Evolutionary conservation across 257 asterid genomes (phyloP).

Genomic region (Solanum etuberosum): DNA sequence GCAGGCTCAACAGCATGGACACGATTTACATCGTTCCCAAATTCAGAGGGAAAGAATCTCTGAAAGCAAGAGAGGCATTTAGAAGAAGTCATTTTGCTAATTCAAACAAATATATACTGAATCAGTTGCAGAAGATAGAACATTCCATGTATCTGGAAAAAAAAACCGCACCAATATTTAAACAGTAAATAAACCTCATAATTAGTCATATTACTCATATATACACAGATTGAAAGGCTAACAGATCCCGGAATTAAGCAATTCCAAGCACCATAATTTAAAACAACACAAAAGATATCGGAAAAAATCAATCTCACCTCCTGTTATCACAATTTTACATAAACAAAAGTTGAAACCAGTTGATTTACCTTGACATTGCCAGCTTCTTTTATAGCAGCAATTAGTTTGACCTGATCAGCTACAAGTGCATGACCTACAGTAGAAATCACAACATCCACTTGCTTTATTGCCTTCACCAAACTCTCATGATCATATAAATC

Average conservation of each 20-base stretch:
- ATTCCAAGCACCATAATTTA: not conserved
- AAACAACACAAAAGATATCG: not conserved
- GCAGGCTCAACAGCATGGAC: slow-evolving; percentile 50
- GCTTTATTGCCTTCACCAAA: slow-evolving; percentile 51
- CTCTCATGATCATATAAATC: slow-evolving; percentile 47
- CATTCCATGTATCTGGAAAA: not conserved
- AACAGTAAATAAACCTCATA: not conserved
- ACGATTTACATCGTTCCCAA: slow-evolving; percentile 56
- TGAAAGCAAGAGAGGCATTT: slow-evolving; percentile 1
- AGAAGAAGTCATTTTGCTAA: not conserved
- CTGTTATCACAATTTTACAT: not conserved
- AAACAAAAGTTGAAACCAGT: not conserved
- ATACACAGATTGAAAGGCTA: not conserved
- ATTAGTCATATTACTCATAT: not conserved
- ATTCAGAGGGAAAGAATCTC: slow-evolving; percentile 77
- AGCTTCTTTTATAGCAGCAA: slow-evolving; percentile 63
- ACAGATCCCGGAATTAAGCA: not conserved
- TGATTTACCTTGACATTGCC: slow-evolving; percentile 48
- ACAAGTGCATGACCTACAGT: slow-evolving; percentile 40
- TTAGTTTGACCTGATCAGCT: slow-evolving; percentile 41
- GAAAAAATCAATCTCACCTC: not conserved
- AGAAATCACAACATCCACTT: slow-evolving; percentile 64
- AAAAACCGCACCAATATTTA: not conserved
- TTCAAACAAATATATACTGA: not conserved
- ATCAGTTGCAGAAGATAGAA: not conserved